A percentile compares a stretch with the other conserved stretches of the same genome.
Conservation (phyloP, 176 grass and related monocot genomes). For the Phoenix roebelenii region DNA sequence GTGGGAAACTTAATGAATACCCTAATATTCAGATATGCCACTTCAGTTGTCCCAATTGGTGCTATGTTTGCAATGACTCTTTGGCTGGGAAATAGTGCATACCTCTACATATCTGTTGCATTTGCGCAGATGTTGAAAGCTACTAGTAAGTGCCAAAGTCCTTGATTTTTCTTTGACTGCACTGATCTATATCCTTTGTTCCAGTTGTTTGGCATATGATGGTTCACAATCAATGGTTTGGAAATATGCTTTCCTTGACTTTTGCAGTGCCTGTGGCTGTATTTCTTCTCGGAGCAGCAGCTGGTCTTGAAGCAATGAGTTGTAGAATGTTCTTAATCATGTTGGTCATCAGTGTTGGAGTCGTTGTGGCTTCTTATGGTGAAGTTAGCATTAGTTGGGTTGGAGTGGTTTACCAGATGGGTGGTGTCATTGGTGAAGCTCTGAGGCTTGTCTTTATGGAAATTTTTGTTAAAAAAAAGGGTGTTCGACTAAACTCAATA, state of each 20-base stretch:
- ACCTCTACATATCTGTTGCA: slow-evolving; percentile 98
- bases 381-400: slow-evolving; percentile 91
- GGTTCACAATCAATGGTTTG: neutral
- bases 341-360: slow-evolving; percentile 81
- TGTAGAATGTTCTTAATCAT: slow-evolving; percentile 91
- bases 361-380: slow-evolving; percentile 90
- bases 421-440: slow-evolving; percentile 84
- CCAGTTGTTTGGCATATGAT: neutral
- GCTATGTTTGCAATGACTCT: slow-evolving; percentile 99
- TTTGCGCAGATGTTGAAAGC: slow-evolving; percentile 99
- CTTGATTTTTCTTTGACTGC: neutral
- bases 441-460: slow-evolving; percentile 94
- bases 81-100: slow-evolving; percentile 97
- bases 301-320: slow-evolving; percentile 83
- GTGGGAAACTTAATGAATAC: neutral
- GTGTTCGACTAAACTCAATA: slow-evolving; percentile 80
- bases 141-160: slow-evolving; percentile 57
- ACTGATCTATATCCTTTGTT: slow-evolving; percentile 2
- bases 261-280: slow-evolving; percentile 94
- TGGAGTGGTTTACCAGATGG: slow-evolving; percentile 98
- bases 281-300: slow-evolving; percentile 81
- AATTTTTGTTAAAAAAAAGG: slow-evolving; percentile 98
- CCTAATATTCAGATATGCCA: slow-evolving; percentile 70
- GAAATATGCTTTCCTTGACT: slow-evolving; percentile 5
- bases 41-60: slow-evolving; percentile 93